A percentile compares a stretch with the other conserved stretches of the same genome.
phyloP scores from a whole-genome alignment of 495 filamentous ascomycete genomes.

The Penicillium steckii region DNA sequence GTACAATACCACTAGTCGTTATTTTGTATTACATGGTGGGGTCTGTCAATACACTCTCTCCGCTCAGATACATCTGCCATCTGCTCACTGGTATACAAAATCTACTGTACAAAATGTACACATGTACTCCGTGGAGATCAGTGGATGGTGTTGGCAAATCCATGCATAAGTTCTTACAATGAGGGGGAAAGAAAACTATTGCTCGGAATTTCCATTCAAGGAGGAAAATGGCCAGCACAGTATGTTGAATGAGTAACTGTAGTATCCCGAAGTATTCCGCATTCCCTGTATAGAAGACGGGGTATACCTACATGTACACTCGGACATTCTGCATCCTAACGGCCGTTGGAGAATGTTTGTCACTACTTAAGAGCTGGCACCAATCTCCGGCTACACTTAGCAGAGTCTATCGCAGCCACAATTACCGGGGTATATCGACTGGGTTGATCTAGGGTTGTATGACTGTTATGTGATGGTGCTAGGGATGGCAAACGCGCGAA shows the following conservation, averaged over 20 bases:
- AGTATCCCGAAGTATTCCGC: background rate
- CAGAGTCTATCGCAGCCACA: conserved; percentile 21
- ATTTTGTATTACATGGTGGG: conserved; percentile 10
- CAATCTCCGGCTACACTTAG: conserved; percentile 12
- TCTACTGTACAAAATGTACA: background rate
- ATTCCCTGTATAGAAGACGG: background rate
- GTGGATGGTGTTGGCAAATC: background rate
- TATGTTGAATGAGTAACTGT: background rate
- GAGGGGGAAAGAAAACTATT: background rate
- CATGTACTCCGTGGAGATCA: background rate
- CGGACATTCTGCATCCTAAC: background rate
- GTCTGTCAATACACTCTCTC: background rate
- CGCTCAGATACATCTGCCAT: background rate
- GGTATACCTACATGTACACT: too few relatives aligned
- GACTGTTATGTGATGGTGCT: conserved; percentile 7
- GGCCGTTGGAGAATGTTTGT: conserved; percentile 4
- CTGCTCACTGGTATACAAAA: too few relatives aligned
- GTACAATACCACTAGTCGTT: conserved; percentile 1
- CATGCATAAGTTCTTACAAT: background rate
- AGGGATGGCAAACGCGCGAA: conserved; percentile 4
- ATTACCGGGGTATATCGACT: conserved; percentile 15
- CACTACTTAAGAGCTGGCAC: conserved; percentile 6
- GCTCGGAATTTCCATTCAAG: background rate
- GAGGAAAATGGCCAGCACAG: background rate
- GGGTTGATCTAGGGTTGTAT: too few relatives aligned